Base-by-base conservation (phyloP, 2,329 filamentous ascomycete genomes). In the Ophiostoma ulmi region DNA sequence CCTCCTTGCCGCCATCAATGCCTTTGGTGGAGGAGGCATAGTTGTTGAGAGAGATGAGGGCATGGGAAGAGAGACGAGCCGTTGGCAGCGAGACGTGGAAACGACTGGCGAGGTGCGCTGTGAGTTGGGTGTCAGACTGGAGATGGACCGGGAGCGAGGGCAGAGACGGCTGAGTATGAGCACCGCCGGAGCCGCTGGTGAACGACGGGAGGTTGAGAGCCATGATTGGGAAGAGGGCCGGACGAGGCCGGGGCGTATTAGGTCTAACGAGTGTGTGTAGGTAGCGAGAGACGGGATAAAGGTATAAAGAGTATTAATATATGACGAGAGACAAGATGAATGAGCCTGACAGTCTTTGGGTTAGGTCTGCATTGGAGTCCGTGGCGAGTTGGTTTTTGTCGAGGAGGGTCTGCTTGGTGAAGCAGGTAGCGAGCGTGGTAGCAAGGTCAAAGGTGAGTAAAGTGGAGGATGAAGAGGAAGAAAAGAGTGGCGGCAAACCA, bases 41-140 rank as follows among this genome's bases (percentile, higher is more conserved):
- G 26, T 94, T 99, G 83, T 99, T 99, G 74, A 99, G 84, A 69
- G 92, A 91, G 77, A 99, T 90, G 75, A 98, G 86, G 67, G 91
- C 95, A 78, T 98, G 94, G 0, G 93, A 97, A 0, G 94, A 97
- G 22, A 99, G 87, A 67, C 88, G 88, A 69, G 95, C 93, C 0
- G 94, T 97, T 11, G 95, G 93, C 72, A 95, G 83, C 70, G 92
- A 91, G 69, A 96, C 91, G 82, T 99, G 95, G 80, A 97, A 99
- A 70, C 94, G 93, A 79, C 87, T 93, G 75, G 91, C 92, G 73
- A 95, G 86, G 79, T 94, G 92, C 69, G 90, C 90, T 3, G 91
- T 95, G 75, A 94, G 83, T 77, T 93, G 90, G 65, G 90, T 79
- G 65, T 80, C 79, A 70, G 79, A 80, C 81, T 93, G 90, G 69